Conservation (phyloP, 2,329 filamentous ascomycete genomes). For the Thelonectria discophora region DNA sequence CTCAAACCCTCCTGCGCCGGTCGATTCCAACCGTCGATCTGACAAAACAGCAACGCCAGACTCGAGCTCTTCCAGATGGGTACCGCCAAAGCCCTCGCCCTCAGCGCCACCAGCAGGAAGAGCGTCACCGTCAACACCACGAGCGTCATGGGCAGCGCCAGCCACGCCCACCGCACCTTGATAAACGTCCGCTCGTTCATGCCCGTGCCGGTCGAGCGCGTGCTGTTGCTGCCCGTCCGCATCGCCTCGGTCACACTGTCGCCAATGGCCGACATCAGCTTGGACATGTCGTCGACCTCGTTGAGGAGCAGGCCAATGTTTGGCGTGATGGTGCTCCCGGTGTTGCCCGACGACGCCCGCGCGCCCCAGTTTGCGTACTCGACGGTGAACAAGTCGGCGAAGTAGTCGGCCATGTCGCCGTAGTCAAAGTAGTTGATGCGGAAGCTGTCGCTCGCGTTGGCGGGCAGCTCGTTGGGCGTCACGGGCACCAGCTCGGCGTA, state of each 20-base stretch:
- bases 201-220: neutral
- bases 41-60: neutral
- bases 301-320: constrained; percentile 1
- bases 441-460: constrained; percentile 3
- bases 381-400: neutral
- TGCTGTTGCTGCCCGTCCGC: neutral
- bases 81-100: neutral
- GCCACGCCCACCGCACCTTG: constrained; percentile 7
- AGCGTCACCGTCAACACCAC: constrained; percentile 1
- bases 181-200: neutral
- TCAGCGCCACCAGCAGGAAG: neutral
- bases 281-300: neutral
- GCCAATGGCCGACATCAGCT: neutral
- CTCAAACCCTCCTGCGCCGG: neutral
- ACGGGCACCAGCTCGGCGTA: neutral
- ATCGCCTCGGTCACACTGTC: neutral
- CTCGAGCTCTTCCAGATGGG: constrained; percentile 9
- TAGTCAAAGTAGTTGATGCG: constrained; percentile 7
- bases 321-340: neutral
- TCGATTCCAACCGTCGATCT: neutral
- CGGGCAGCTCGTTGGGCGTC: neutral
- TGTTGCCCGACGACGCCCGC: too few species aligned
- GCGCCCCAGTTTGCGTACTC: neutral
- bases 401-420: neutral
- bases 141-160: neutral